phyloP scores from a whole-genome alignment of 1,139 yeast species.

The Protomyces inundatus region DNA sequence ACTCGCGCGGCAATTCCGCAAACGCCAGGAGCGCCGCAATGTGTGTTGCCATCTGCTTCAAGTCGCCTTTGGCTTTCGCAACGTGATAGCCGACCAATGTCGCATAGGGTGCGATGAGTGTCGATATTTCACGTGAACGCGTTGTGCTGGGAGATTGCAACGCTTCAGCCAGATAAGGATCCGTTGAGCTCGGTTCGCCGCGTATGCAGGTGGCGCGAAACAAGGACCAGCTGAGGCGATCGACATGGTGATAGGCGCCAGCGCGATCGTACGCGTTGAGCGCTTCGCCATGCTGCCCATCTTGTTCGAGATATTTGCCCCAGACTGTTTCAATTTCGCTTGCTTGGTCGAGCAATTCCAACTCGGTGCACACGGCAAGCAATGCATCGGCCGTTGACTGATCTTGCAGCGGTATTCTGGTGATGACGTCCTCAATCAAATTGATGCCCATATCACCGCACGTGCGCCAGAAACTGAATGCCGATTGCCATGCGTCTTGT shows the following conservation, averaged over 20 bases:
- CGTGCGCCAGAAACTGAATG: conserved; percentile 23
- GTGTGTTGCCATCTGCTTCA: not conserved
- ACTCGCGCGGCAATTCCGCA: conserved; percentile 13
- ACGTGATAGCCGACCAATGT: not conserved
- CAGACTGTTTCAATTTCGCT: conserved; percentile 16
- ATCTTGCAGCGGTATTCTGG: conserved; percentile 3
- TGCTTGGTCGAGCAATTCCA: conserved; percentile 21
- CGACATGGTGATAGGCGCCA: conserved; percentile 4
- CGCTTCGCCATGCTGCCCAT: conserved; percentile 18
- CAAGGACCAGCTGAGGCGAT: conserved; percentile 23
- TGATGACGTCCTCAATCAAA: conserved; percentile 14
- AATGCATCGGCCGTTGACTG: conserved; percentile 7
- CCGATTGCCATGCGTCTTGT: conserved; percentile 16
- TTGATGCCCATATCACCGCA: conserved; percentile 25
- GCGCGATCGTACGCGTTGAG: conserved; percentile 19
- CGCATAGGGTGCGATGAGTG: conserved; percentile 19
- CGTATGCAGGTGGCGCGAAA: conserved; percentile 1
- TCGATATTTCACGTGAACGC: not conserved
- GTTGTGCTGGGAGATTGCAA: conserved; percentile 5
- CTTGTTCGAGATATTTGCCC: conserved; percentile 15
- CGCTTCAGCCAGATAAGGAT: conserved; percentile 5
- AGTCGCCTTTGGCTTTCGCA: not conserved
- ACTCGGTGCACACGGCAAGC: conserved; percentile 17
- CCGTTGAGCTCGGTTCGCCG: conserved; percentile 4
- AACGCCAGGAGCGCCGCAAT: conserved; percentile 3